phyloP scores from a whole-genome alignment of 83 land plant genomes.

The Thuja plicata region DNA sequence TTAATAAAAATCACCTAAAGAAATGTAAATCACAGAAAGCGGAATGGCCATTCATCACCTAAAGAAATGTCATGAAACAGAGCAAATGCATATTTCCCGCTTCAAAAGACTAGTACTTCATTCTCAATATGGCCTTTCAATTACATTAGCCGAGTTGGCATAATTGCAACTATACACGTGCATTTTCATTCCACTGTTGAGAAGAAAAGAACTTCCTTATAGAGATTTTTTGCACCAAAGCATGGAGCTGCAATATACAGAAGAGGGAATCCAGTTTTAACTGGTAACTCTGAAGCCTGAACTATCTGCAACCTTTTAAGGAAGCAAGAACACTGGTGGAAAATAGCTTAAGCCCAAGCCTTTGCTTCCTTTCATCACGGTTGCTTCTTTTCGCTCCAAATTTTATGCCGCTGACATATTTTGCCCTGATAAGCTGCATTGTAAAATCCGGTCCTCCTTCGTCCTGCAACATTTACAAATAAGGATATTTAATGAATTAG shows the following conservation, averaged over 20 bases:
- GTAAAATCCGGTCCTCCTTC: slow-evolving; percentile 29
- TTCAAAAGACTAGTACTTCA: background rate
- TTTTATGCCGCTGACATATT: slow-evolving; percentile 28
- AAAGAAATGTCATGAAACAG: background rate
- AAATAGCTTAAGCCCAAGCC: background rate
- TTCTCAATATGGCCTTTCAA: background rate
- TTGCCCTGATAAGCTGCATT: slow-evolving; percentile 39
- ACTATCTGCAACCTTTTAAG: background rate
- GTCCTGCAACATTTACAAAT: slow-evolving; percentile 7
- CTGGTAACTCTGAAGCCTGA: background rate
- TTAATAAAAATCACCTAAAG: no score
- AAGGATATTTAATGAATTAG: background rate
- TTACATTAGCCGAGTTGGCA: background rate
- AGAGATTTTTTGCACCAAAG: background rate
- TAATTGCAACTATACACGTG: background rate
- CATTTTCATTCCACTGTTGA: background rate
- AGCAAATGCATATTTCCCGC: background rate
- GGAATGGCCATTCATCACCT: background rate
- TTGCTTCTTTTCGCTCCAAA: slow-evolving; percentile 23
- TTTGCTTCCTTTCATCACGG: background rate
- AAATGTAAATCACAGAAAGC: background rate
- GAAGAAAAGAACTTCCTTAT: background rate
- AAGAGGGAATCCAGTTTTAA: background rate
- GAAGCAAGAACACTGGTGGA: background rate
- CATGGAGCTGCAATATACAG: background rate